A percentile compares a stretch with the other conserved stretches of the same genome.
These are phyloP conservation scores for Rachicladosporium sp. DNA, from an alignment of 2,329 filamentous ascomycete genomes.

Conservation along the genomic window DNA sequence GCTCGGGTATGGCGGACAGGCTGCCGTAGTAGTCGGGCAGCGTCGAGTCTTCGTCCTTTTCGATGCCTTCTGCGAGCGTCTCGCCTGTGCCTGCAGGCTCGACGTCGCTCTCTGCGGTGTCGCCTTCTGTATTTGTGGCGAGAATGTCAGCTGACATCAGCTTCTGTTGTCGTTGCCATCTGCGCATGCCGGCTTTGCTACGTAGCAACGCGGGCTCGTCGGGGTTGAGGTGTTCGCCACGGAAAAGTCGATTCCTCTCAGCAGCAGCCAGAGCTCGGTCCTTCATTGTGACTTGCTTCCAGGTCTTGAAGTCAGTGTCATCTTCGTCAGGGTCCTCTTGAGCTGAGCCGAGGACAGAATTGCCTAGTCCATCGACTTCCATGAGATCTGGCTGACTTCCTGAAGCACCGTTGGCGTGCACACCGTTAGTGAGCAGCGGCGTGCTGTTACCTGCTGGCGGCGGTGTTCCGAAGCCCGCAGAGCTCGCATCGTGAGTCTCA, in stretches of 20 bases:
- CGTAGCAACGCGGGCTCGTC: constrained; percentile 85
- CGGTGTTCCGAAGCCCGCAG: constrained; percentile 76
- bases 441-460: constrained; percentile 57
- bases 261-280: constrained; percentile 78
- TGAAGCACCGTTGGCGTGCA: constrained; percentile 42
- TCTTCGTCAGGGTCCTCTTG: constrained; percentile 72
- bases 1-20: constrained; percentile 72
- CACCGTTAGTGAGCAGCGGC: constrained; percentile 55
- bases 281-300: constrained; percentile 98
- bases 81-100: constrained; percentile 47
- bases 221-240: constrained; percentile 66
- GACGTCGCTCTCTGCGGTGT: constrained; percentile 31
- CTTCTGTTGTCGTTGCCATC: constrained; percentile 70
- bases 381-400: constrained; percentile 71
- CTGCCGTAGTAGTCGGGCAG: constrained; percentile 93
- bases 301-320: constrained; percentile 84
- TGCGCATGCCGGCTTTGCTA: constrained; percentile 77
- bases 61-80: constrained; percentile 88
- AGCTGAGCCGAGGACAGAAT: constrained; percentile 54
- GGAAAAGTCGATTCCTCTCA: constrained; percentile 76
- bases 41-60: constrained; percentile 70
- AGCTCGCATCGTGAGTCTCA: constrained; percentile 60
- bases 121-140: constrained; percentile 32
- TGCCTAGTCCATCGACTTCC: constrained; percentile 65
- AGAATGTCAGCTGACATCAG: constrained; percentile 31